These are phyloP conservation scores for Usnea hakonensis DNA, from an alignment of 495 filamentous ascomycete genomes.

Conservation along the genomic window DNA sequence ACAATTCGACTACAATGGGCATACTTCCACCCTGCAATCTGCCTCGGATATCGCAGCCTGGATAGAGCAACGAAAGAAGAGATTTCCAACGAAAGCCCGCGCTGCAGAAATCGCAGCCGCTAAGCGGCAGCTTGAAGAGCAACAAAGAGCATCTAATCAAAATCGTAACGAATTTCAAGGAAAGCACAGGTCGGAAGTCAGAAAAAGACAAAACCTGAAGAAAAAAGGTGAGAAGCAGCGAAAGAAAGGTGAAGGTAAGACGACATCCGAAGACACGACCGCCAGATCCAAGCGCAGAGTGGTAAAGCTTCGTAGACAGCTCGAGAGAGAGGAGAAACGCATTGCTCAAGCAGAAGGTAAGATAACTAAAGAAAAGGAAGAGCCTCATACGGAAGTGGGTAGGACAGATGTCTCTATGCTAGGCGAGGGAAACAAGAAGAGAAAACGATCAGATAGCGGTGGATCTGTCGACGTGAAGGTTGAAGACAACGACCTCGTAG, in stretches of 20 bases:
- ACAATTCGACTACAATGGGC: conserved; percentile 38
- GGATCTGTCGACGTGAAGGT: neutral
- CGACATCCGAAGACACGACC: conserved; percentile 28
- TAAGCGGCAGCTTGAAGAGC: conserved; percentile 11
- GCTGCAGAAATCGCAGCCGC: conserved; percentile 12
- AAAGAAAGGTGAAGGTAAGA: conserved; percentile 25
- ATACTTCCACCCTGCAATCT: conserved; percentile 42
- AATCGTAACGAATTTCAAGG: conserved; percentile 11
- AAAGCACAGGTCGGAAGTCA: conserved; percentile 19
- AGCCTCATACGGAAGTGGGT: neutral
- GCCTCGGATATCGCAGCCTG: conserved; percentile 66
- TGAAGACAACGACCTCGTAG: neutral
- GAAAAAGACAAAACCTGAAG: conserved; percentile 28
- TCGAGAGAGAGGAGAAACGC: conserved; percentile 42
- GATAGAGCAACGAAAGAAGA: conserved; percentile 71
- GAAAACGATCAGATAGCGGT: conserved; percentile 4
- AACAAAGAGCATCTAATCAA: conserved; percentile 7
- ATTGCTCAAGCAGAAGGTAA: conserved; percentile 41
- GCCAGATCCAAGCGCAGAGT: conserved; percentile 43
- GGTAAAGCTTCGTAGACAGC: conserved; percentile 41
- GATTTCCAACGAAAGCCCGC: conserved; percentile 59
- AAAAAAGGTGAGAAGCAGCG: conserved; percentile 22
- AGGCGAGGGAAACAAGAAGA: neutral
- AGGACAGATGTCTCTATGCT: neutral
- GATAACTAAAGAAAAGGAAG: neutral